Evolutionary conservation across 805 yeast species (phyloP).

Genomic region (Yarrowia sp.): DNA sequence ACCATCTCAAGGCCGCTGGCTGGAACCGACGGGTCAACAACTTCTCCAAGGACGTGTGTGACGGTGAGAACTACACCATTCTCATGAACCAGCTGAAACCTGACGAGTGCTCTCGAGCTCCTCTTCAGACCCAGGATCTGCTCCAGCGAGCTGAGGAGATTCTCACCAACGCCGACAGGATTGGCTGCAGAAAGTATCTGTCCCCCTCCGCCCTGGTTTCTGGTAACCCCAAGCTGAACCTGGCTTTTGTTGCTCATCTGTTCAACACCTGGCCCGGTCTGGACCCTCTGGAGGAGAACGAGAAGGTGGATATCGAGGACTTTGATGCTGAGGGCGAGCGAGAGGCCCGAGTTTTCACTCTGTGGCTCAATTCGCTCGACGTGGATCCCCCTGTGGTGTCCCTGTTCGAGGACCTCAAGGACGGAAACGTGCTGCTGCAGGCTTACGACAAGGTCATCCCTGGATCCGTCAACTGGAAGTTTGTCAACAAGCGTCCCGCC

Average conservation of each 20-base stretch:
- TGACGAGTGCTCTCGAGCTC: constrained; percentile 71
- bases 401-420: constrained; percentile 90
- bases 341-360: constrained; percentile 96
- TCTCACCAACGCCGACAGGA: constrained; percentile 78
- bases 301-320: constrained; percentile 91
- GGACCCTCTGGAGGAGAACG: constrained; percentile 88
- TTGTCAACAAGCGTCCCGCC: constrained; percentile 79
- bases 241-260: constrained; percentile 95
- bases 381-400: constrained; percentile 93
- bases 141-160: constrained; percentile 83
- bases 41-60: constrained; percentile 82
- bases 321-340: constrained; percentile 99
- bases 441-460: constrained; percentile 96
- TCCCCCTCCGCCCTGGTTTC: constrained; percentile 91
- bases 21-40: constrained; percentile 83
- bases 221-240: constrained; percentile 93
- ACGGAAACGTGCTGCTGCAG: constrained; percentile 82
- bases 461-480: constrained; percentile 75
- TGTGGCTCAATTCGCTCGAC: constrained; percentile 95
- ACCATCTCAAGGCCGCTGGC: constrained; percentile 88
- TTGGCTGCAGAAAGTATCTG: constrained; percentile 89
- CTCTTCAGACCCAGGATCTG: constrained; percentile 73
- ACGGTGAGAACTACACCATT: constrained; percentile 93
- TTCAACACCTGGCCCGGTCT: constrained; percentile 96
- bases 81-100: constrained; percentile 86